phyloP scores from a whole-genome alignment of 768 basidiomycete species.

The Agaricus sinodeliciosus region DNA sequence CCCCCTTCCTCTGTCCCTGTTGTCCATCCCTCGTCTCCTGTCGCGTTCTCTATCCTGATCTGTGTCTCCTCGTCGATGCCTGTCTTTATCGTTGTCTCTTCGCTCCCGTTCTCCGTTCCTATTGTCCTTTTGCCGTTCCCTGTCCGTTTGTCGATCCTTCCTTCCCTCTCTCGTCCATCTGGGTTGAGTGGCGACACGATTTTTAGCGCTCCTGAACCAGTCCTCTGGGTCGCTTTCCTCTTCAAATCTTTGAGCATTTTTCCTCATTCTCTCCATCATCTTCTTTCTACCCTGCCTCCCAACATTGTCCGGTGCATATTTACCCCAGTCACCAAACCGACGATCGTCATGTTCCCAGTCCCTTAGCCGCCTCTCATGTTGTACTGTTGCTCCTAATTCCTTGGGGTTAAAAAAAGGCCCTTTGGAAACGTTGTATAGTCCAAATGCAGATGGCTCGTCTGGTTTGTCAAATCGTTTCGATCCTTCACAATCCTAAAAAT shows the following conservation, averaged over 20 bases:
- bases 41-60: constrained; percentile 8
- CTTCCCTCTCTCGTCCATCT: constrained; percentile 20
- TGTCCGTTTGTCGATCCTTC: constrained; percentile 11
- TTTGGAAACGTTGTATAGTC: constrained; percentile 47
- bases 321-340: constrained; percentile 37
- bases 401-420: constrained; percentile 60
- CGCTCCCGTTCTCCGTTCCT: constrained; percentile 1
- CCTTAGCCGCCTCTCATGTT: constrained; percentile 22
- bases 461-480: constrained; percentile 34
- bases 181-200: background rate
- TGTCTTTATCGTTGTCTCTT: background rate
- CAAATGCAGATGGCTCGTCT: constrained; percentile 60
- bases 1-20: constrained; percentile 8
- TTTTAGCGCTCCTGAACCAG: constrained; percentile 52
- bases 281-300: constrained; percentile 61
- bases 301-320: constrained; percentile 47
- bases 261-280: constrained; percentile 48
- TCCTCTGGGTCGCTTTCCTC: constrained; percentile 52
- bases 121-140: constrained; percentile 16
- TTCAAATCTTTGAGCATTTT: constrained; percentile 34
- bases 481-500: constrained; percentile 54
- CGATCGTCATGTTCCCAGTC: constrained; percentile 34
- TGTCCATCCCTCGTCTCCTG: background rate
- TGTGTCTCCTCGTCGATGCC: background rate
- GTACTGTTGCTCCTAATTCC: constrained; percentile 21